Conservation (phyloP, 2,329 filamentous ascomycete species). For the Penicillium brevicompactum region DNA sequence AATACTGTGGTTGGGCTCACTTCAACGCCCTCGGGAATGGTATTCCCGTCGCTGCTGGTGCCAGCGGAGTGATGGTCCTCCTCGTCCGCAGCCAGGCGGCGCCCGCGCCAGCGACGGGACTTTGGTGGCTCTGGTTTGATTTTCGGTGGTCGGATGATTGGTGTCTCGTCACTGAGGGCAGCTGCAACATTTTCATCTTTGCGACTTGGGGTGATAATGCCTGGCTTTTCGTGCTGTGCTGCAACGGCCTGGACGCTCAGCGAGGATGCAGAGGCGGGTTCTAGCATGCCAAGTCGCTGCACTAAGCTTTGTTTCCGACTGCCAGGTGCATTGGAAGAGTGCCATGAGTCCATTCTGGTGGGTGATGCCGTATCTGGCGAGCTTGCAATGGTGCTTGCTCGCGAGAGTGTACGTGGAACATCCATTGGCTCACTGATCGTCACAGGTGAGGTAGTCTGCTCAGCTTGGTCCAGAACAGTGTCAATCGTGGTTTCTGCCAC, state of each 20-base stretch:
- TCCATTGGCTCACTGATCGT: slow-evolving; percentile 27
- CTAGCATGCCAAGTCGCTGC: slow-evolving; percentile 66
- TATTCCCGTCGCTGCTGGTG: slow-evolving; percentile 28
- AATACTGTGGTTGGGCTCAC: slow-evolving; percentile 14
- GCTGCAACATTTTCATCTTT: slow-evolving; percentile 37
- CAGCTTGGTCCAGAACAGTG: slow-evolving; percentile 18
- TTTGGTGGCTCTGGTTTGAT: slow-evolving; percentile 46
- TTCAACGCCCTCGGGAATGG: slow-evolving; percentile 29
- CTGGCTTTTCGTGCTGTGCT: slow-evolving; percentile 77
- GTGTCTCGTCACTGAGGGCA: slow-evolving; percentile 23
- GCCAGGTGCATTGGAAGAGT: slow-evolving; percentile 17
- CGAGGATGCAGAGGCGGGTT: slow-evolving; percentile 69
- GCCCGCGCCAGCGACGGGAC: slow-evolving; percentile 45
- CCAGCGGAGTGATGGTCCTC: slow-evolving; percentile 25
- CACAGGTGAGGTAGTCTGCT: slow-evolving; percentile 18
- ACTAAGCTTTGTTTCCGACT: slow-evolving; percentile 25
- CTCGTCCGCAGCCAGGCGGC: slow-evolving; percentile 36
- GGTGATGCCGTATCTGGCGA: slow-evolving; percentile 53
- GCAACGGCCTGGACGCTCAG: slow-evolving; percentile 79
- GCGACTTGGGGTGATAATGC: slow-evolving; percentile 76
- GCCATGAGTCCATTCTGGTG: slow-evolving; percentile 35
- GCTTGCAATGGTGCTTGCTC: slow-evolving; percentile 30
- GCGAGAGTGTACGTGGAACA: slow-evolving; percentile 42
- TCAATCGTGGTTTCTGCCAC: slow-evolving; percentile 20
- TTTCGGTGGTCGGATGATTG: slow-evolving; percentile 27